These are phyloP conservation scores for Chytriomyces sp. DNA, from an alignment of 192 early-diverging fungal species.

Conservation along the genomic window DNA sequence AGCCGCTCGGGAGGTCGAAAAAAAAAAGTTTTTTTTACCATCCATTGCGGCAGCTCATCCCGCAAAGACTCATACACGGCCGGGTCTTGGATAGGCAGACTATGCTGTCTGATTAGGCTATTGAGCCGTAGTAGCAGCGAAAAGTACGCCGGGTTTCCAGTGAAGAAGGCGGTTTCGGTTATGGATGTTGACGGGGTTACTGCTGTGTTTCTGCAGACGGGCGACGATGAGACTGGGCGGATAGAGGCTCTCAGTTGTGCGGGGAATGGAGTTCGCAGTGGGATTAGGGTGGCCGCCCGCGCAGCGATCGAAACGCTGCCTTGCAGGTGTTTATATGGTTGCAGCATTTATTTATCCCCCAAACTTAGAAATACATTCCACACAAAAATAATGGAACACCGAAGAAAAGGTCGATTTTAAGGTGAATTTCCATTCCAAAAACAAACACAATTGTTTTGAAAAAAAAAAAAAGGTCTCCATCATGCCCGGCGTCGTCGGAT, in stretches of 20 bases:
- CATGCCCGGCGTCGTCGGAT: too few species aligned
- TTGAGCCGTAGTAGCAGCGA: conserved; percentile 74
- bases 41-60: conserved; percentile 28
- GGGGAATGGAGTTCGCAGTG: too few species aligned
- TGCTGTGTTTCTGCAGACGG: neutral
- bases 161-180: conserved; percentile 83
- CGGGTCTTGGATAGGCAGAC: conserved; percentile 33
- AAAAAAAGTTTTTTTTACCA: conserved; percentile 18
- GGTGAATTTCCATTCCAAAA: too few species aligned
- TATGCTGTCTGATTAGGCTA: conserved; percentile 51
- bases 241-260: neutral
- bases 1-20: conserved; percentile 24
- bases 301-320: too few species aligned
- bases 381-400: too few species aligned
- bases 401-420: too few species aligned
- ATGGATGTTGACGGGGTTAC: conserved; percentile 41
- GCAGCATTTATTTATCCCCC: too few species aligned
- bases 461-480: too few species aligned
- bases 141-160: conserved; percentile 80
- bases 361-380: too few species aligned
- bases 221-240: neutral
- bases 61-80: conserved; percentile 5
- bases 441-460: too few species aligned
- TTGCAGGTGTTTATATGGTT: too few species aligned
- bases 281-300: too few species aligned